Evolutionary conservation across 2,329 filamentous ascomycete genomes (phyloP), one percentile per base, ranked within the genome.

Genomic region (Pyricularia sp.): DNA sequence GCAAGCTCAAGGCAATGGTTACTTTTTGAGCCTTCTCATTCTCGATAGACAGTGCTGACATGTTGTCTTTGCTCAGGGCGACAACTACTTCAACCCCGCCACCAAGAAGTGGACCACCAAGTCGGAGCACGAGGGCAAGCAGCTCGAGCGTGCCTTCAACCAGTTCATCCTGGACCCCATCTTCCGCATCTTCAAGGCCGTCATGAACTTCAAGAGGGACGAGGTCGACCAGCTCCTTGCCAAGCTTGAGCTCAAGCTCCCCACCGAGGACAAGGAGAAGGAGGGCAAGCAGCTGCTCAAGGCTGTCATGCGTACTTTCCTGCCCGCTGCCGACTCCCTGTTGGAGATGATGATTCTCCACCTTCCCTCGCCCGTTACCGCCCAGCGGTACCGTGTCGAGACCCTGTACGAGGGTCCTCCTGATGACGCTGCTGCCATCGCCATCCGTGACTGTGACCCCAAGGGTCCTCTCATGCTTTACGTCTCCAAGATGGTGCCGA

Each of bases 401-500:
- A 97, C 94, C 80, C 89, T 99, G 74, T 99, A 99, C 86, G 95
- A 99, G 88, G 95, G 95, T 88, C 95, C 95, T 77, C 79, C 85
- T 70, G 95, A 99, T 80, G 95, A 99, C 78, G 91, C 93, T 83
- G 90, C 90, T 77, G 94, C 92, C 85, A 92, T 97, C 81, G 93
- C 90, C 88, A 97, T 99, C 88, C 94, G 94, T 78, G 93, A 98
- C 88, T 98, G 95, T 83, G 93, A 99, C 83, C 88, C 94, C 83
- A 97, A 97, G 87, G 95, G 88, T 82, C 92, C 94, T 78, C 95
- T 99, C 84, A 99, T 99, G 95, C 88, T 98, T 76, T 99, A 99
- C 92, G 94, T 99, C 82, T 99, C 95, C 83, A 99, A 99, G 93
- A 99, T 99, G 95, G 95, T 99, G 79, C 95, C 95, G 78, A 99